These are phyloP conservation scores for Colletotrichum phormii DNA, from an alignment of 2,329 filamentous ascomycete species.

Conservation along the genomic window DNA sequence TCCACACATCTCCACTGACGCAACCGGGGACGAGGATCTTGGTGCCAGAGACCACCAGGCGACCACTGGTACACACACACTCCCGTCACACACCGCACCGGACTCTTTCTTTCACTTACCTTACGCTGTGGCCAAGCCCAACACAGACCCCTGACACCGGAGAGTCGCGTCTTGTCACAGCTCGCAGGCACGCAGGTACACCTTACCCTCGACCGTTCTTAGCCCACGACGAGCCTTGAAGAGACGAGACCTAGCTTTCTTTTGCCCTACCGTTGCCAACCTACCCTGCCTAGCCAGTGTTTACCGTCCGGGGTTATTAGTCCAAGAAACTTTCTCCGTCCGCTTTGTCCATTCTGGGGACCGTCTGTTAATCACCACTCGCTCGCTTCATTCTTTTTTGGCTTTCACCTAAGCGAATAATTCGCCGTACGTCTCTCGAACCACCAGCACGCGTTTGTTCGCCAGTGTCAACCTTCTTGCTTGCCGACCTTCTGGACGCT, in stretches of 20 bases:
- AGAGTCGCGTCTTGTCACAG: slow-evolving; percentile 32
- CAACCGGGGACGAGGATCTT: slow-evolving; percentile 4
- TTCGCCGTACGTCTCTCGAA: slow-evolving; percentile 21
- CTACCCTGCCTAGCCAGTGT: neutral
- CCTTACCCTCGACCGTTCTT: slow-evolving; percentile 8
- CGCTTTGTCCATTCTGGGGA: slow-evolving; percentile 10
- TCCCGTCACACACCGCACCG: neutral
- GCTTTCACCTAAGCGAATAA: slow-evolving; percentile 10
- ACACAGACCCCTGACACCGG: slow-evolving; percentile 34
- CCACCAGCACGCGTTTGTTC: slow-evolving; percentile 16
- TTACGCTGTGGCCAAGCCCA: slow-evolving; percentile 23
- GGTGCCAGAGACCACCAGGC: neutral
- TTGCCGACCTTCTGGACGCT: slow-evolving; percentile 22
- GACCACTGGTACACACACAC: neutral
- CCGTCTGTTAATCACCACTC: slow-evolving; percentile 10
- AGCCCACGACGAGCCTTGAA: slow-evolving; percentile 3
- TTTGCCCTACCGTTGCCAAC: slow-evolving; percentile 25
- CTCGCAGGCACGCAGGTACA: neutral
- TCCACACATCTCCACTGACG: slow-evolving; percentile 4
- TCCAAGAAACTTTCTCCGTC: slow-evolving; percentile 26
- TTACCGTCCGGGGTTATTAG: slow-evolving; percentile 23
- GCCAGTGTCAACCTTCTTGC: neutral
- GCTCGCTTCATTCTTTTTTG: neutral
- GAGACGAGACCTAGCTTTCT: slow-evolving; percentile 5
- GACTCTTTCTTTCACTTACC: slow-evolving; percentile 9